Base-by-base conservation (phyloP, 371 early-diverging fungal species). In the Apophysomyces trapeziformis region DNA sequence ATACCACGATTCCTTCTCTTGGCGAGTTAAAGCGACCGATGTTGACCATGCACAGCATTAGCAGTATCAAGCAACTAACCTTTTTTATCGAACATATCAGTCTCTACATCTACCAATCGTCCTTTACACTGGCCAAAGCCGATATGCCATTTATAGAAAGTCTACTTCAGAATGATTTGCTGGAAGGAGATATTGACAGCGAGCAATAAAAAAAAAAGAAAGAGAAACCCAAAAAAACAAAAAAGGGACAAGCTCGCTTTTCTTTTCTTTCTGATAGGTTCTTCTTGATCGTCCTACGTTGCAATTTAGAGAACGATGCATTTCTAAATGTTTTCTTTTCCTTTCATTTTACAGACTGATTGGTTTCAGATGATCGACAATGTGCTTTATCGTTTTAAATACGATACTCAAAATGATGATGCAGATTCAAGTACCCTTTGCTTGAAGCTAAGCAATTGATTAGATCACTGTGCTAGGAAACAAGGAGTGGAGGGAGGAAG, bases 131-230 rank as follows among this genome's bases (percentile, higher is more conserved):
- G 37, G 86, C 90, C 5, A 80, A 85, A 63, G 93, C 93, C 0
- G 95, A 94, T 69, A 74, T 83, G 26, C 83, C 80, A 32, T 92
- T 89, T 76, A 90, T 93, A 70, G 92, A 93, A 70, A 85, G 84
- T 1, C 62, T 93, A 60, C 76, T 94, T 58, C 88, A 90, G 58
- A 83, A 81, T 60, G 94, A 95, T 57, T 74, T 95, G 50, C 70
- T 93, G 60, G 88, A 89, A 56, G 85, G 83, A 1, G 84, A 83
- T 57, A 73, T 78, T 37, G 70, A 68, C 56, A 57, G 60, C 11
- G 66, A 66, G 44, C 45, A 66, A 43, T 63, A 37, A 63, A 35
- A 1, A 18, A n/a, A 18, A 45, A 5, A 45, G 9, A n/a, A 43
- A 43, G 14, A 47, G 32, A 26, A 26, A 26, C 32, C 32, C 32